Evolutionary conservation across 202 grass and related monocot species (phyloP).

Genomic region (Musa balbisiana): DNA sequence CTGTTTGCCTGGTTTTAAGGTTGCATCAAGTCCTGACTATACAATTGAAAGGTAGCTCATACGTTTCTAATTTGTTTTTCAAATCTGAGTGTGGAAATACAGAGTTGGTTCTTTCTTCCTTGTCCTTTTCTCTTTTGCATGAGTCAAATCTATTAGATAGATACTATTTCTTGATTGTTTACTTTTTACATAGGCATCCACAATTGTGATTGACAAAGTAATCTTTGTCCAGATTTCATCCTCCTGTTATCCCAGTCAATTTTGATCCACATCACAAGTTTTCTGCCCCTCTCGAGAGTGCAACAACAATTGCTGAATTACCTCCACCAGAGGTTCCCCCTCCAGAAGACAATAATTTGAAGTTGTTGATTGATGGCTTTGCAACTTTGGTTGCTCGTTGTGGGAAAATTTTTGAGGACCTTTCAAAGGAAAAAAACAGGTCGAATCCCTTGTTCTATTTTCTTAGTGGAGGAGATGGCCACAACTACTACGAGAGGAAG

Average conservation of each 20-base stretch:
- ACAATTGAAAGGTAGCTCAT: constrained; percentile 62
- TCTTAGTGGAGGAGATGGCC: constrained; percentile 67
- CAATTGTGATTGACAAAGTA: neutral
- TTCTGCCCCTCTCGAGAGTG: constrained; percentile 34
- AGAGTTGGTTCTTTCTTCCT: neutral
- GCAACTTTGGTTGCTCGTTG: constrained; percentile 77
- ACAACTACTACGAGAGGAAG: constrained; percentile 67
- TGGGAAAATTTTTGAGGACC: constrained; percentile 92
- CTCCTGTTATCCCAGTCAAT: constrained; percentile 62
- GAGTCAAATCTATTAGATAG: no score
- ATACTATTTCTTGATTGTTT: no score
- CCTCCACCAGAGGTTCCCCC: constrained; percentile 60
- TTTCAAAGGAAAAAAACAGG: constrained; percentile 85
- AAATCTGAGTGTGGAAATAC: neutral
- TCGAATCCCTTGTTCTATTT: constrained; percentile 68
- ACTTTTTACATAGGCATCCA: neutral
- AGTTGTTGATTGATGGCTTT: constrained; percentile 68
- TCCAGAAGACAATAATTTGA: constrained; percentile 71
- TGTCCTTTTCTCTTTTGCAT: neutral
- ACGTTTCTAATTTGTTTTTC: constrained; percentile 8
- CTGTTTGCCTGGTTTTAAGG: constrained; percentile 71
- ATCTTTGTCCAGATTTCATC: constrained; percentile 56
- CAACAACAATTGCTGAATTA: constrained; percentile 41
- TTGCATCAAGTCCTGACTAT: constrained; percentile 66
- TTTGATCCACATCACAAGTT: constrained; percentile 81